These are phyloP conservation scores for Balakata baccata DNA, from an alignment of 345 rosid species.

Conservation along the genomic window DNA sequence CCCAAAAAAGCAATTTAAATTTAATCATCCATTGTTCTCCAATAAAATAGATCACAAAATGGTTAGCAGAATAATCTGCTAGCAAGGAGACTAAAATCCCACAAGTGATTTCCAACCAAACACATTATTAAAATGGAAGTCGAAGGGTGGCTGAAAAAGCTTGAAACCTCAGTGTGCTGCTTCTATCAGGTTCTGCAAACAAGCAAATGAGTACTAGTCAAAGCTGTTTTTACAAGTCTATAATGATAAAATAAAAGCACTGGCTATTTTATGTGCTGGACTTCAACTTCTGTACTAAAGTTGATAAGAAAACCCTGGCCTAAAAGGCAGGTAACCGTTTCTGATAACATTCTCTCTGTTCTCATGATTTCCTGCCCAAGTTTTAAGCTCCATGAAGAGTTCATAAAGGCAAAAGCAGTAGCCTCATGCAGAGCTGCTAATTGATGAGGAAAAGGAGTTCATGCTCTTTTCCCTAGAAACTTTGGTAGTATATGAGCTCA, in stretches of 20 bases:
- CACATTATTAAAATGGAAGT: conserved; percentile 28
- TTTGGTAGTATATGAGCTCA: neutral
- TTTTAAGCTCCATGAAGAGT: neutral
- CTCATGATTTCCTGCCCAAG: neutral
- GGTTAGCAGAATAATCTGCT: conserved; percentile 22
- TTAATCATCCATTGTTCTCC: conserved; percentile 16
- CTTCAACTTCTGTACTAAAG: neutral
- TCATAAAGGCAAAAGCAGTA: neutral
- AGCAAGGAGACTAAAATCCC: conserved; percentile 12
- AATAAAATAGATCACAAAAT: conserved; percentile 13
- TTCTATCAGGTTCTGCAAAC: conserved; percentile 39
- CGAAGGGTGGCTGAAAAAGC: neutral
- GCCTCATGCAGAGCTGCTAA: neutral
- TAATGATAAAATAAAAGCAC: neutral
- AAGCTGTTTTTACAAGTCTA: neutral
- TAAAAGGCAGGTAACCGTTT: neutral
- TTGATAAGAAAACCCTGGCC: neutral
- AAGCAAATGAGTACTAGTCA: conserved; percentile 19
- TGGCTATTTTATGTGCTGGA: neutral
- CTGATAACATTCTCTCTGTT: neutral
- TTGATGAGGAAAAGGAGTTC: neutral
- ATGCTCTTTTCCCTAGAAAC: neutral
- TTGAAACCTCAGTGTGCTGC: conserved; percentile 40
- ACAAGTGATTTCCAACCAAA: conserved; percentile 14
- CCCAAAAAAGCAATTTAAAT: conserved; percentile 11